Evolutionary conservation across 1,139 yeast genomes (phyloP), one percentile per base, ranked within the genome.

Genomic region (Yamadazyma jaroonii): DNA sequence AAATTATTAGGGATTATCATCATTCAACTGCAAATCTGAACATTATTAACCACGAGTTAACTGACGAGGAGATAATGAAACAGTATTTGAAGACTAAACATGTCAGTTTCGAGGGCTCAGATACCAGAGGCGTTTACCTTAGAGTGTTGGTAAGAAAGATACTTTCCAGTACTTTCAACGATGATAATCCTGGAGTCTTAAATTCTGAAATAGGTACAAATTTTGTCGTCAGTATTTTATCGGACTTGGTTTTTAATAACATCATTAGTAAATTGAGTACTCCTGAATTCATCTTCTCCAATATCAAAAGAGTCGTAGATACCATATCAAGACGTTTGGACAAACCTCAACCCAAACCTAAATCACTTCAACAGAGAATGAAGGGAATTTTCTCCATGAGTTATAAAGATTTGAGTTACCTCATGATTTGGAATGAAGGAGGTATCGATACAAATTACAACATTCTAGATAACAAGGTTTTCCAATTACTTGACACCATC

Each of bases 211-310:
- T 69, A 4, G 52, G 61, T 2, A 46, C 52, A 30, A 57, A 55
- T 31, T 54, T 70, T 27, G 51, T 65, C 2, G 49, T 54, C 2
- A 37, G 59, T 3, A 42, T 67, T 11, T 40, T 67, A 26, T 59
- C 67, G 7, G 74, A 70, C 46, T 47, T 69, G 42, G 64, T 70
- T 7, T 37, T 70, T 9, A 52, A 41, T 9, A 64, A 63, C 37
- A 41, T 60, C 1, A 40, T 67, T 4, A 52, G 46, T 2, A 61
- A 58, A 43, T 42, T 68, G 11, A 46, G 70, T 1, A 46, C 61
- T 2, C 67, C 67, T 0, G 49, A 52, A 7, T 67, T 69, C 35
- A 43, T 67, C 0, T 39, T 63, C 9, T 47, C 51, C 0, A 29
- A 53, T 1, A 37, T 53, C 9, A 35, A 36, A 25, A 39, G 42